Evolutionary conservation across 176 grass and related monocot species (phyloP).

Genomic region (Canna indica): DNA sequence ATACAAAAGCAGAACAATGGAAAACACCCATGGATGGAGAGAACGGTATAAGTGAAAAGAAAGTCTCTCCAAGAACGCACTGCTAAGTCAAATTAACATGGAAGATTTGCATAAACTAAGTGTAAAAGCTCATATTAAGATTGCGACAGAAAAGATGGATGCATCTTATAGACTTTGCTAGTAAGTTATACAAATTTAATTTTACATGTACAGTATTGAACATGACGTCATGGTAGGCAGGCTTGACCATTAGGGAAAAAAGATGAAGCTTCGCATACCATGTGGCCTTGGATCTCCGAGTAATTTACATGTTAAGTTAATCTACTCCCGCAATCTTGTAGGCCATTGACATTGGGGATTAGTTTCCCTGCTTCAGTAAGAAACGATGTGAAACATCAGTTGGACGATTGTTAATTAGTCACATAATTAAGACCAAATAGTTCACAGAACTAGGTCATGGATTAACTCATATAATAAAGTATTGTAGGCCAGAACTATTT

Average conservation of each 20-base stretch:
- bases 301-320: slow-evolving; percentile 19
- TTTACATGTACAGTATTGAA: slow-evolving; percentile 25
- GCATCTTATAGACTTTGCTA: background rate
- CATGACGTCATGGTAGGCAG: slow-evolving; percentile 4
- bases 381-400: background rate
- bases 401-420: background rate
- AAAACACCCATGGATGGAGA: background rate
- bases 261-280: slow-evolving; percentile 21
- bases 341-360: background rate
- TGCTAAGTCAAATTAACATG: background rate
- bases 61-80: background rate
- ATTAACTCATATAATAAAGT: background rate
- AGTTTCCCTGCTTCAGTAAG: background rate
- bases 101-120: background rate
- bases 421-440: background rate
- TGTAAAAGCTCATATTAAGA: background rate
- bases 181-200: slow-evolving; percentile 12
- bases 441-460: background rate
- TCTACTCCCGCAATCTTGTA: slow-evolving; percentile 5
- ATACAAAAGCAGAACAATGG: background rate
- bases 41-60: background rate
- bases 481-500: background rate
- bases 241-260: slow-evolving; percentile 9
- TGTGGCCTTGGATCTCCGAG: slow-evolving; percentile 2
- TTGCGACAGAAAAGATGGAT: background rate